phyloP scores from a whole-genome alignment of 257 asterid genomes.

The Ligustrum vulgare region DNA sequence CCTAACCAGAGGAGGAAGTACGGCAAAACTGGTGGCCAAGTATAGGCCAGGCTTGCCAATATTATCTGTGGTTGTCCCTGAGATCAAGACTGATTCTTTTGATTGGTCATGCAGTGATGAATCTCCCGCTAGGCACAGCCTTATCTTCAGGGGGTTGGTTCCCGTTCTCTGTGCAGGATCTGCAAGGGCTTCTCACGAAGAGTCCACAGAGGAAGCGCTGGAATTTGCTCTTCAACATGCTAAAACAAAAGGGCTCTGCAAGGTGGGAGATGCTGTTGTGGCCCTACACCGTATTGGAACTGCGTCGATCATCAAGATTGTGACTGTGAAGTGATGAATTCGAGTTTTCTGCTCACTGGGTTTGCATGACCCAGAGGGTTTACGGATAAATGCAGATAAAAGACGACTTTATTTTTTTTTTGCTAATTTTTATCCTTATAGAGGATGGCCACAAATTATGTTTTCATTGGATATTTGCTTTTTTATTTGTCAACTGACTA shows the following conservation, averaged over 20 bases:
- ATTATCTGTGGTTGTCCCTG: slow-evolving; percentile 79
- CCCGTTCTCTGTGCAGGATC: slow-evolving; percentile 83
- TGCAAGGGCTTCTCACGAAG: slow-evolving; percentile 81
- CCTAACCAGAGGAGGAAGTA: slow-evolving; percentile 79
- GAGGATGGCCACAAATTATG: slow-evolving; percentile 17
- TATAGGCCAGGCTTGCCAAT: slow-evolving; percentile 88
- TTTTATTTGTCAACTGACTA: slow-evolving; percentile 2
- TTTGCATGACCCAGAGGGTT: not conserved
- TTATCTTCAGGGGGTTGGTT: slow-evolving; percentile 74
- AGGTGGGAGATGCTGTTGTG: slow-evolving; percentile 72
- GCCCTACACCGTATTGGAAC: slow-evolving; percentile 86
- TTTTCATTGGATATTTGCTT: slow-evolving; percentile 34
- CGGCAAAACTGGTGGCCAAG: slow-evolving; percentile 83
- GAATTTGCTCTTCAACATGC: slow-evolving; percentile 82
- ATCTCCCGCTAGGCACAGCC: slow-evolving; percentile 84
- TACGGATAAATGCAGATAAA: slow-evolving; percentile 20
- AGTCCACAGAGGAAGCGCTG: slow-evolving; percentile 83
- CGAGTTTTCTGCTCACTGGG: not conserved
- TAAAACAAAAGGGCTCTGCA: slow-evolving; percentile 69
- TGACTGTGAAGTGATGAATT: slow-evolving; percentile 59
- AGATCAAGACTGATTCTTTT: slow-evolving; percentile 72
- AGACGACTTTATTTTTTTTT: slow-evolving; percentile 2
- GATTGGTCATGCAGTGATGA: slow-evolving; percentile 90
- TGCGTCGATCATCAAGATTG: slow-evolving; percentile 85
- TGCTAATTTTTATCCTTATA: slow-evolving; percentile 19